Evolutionary conservation across 805 yeast genomes (phyloP).

Genomic region (Tetrapisispora taiwanensis): DNA sequence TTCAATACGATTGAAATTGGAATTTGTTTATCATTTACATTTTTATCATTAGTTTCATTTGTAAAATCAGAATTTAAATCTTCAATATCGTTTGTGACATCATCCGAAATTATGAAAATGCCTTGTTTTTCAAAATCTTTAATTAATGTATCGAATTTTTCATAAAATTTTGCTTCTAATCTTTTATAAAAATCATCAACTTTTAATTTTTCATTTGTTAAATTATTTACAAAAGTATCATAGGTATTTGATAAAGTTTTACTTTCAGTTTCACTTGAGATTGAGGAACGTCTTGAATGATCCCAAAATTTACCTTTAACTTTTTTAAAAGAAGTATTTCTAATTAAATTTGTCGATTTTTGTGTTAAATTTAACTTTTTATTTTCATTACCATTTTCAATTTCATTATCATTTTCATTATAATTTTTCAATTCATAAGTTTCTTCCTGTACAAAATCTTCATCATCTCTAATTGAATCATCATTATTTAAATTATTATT

Average conservation of each 20-base stretch:
- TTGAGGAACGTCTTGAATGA: conserved; percentile 9
- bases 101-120: conserved; percentile 4
- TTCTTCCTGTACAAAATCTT: conserved; percentile 6
- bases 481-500: neutral
- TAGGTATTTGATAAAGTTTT: conserved; percentile 28
- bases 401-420: neutral
- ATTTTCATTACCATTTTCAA: neutral
- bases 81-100: neutral
- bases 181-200: conserved; percentile 42
- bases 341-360: conserved; percentile 3
- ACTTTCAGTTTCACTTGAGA: conserved; percentile 22
- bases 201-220: conserved; percentile 40
- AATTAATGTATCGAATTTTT: conserved; percentile 37
- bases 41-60: neutral
- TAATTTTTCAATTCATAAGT: conserved; percentile 19
- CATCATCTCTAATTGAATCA: neutral
- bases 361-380: neutral
- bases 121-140: conserved; percentile 37
- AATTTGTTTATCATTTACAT: neutral
- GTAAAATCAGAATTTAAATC: neutral
- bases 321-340: conserved; percentile 8
- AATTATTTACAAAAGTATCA: conserved; percentile 37
- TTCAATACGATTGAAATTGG: neutral
- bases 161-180: conserved; percentile 38
- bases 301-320: conserved; percentile 13